Conservation (phyloP, 176 grass and related monocot genomes). For the Paspalum notatum region DNA sequence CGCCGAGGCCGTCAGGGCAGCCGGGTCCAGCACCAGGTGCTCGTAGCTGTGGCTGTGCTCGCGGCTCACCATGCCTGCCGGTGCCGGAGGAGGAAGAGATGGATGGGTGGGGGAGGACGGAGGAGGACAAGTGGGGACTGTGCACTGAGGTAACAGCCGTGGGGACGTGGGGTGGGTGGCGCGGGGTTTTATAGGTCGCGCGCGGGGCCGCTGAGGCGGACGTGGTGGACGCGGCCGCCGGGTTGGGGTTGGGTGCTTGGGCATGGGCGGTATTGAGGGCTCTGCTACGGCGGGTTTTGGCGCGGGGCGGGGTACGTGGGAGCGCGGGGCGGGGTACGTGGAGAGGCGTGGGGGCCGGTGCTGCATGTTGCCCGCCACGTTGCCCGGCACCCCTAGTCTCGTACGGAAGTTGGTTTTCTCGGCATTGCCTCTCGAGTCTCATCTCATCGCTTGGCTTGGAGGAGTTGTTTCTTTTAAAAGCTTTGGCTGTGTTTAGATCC, state of each 20-base stretch:
- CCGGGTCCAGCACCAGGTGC: constrained; percentile 47
- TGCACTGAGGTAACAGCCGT: constrained; percentile 2
- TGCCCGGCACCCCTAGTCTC: too few relatives aligned
- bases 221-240: neutral
- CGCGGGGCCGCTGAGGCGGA: too few relatives aligned
- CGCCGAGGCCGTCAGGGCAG: constrained; percentile 5
- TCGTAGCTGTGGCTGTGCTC: neutral
- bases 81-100: neutral
- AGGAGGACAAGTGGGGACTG: neutral
- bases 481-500: too few relatives aligned
- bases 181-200: constrained; percentile 39
- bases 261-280: constrained; percentile 20
- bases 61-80: constrained; percentile 41
- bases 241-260: neutral
- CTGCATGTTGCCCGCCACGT: constrained; percentile 59
- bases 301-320: constrained; percentile 33
- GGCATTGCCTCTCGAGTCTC: too few relatives aligned
- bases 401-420: constrained; percentile 1
- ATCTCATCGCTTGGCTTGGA: neutral
- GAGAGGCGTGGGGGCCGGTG: constrained; percentile 11
- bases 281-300: constrained; percentile 26
- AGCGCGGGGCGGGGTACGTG: constrained; percentile 34
- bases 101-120: neutral
- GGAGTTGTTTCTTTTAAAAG: too few relatives aligned
- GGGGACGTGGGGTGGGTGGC: neutral